Evolutionary conservation across 352 stramenopile genomes (phyloP).

Genomic region (Phytopythium mirpurense): DNA sequence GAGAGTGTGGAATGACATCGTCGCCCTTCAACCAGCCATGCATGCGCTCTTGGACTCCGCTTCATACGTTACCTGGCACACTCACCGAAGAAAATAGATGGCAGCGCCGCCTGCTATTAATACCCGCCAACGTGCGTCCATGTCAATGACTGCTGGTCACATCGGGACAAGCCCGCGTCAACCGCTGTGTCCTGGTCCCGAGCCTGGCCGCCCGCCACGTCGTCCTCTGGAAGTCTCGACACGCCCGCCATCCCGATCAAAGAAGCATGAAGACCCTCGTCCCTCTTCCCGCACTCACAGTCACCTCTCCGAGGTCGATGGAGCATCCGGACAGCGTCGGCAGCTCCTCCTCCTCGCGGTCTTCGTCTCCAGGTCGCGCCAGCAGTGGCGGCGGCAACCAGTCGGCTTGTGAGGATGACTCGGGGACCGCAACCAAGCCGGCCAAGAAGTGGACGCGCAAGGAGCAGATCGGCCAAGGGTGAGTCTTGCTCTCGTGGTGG

Average conservation of each 20-base stretch:
- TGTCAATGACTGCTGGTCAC: background rate
- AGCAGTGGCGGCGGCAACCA: conserved; percentile 17
- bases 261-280: background rate
- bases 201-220: too few species aligned
- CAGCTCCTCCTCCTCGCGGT: background rate
- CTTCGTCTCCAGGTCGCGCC: conserved; percentile 26
- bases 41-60: too few species aligned
- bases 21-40: too few species aligned
- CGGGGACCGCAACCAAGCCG: background rate
- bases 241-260: too few species aligned
- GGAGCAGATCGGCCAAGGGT: conserved; percentile 81
- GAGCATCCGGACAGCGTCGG: background rate
- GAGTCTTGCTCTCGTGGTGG: conserved; percentile 4
- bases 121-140: background rate
- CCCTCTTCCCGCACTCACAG: background rate
- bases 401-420: background rate
- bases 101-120: background rate
- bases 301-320: background rate
- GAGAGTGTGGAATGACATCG: too few species aligned
- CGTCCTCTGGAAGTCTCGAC: too few species aligned
- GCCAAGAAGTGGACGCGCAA: conserved; percentile 49
- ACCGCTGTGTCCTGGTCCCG: too few species aligned
- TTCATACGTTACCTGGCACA: too few species aligned
- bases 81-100: background rate
- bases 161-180: background rate